Conservation (phyloP, 2,329 filamentous ascomycete species). For the Alternaria angustiovoidea region DNA sequence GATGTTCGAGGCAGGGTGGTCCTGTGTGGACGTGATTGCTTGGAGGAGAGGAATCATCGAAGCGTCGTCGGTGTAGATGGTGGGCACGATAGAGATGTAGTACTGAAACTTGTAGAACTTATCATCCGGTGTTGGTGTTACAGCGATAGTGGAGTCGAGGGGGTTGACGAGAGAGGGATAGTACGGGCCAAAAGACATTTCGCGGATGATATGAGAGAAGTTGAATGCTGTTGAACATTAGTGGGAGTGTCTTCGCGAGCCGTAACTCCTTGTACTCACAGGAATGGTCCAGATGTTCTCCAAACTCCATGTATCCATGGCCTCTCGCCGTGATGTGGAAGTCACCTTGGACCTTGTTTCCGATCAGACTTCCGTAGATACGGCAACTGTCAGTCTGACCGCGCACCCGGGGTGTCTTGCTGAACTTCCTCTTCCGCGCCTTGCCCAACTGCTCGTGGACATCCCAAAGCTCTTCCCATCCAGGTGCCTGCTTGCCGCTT, state of each 20-base stretch:
- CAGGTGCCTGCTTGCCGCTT: conserved; percentile 38
- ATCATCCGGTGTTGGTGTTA: conserved; percentile 73
- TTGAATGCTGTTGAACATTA: conserved; percentile 76
- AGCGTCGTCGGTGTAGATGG: conserved; percentile 74
- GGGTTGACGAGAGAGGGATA: conserved; percentile 94
- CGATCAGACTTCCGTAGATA: conserved; percentile 85
- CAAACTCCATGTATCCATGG: conserved; percentile 89
- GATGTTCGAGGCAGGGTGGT: conserved; percentile 46
- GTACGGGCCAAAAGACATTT: conserved; percentile 96
- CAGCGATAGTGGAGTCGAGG: conserved; percentile 90
- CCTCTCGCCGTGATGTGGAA: conserved; percentile 97
- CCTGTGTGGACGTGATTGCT: conserved; percentile 44
- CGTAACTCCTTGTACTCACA: conserved; percentile 61
- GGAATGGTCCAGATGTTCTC: conserved; percentile 80
- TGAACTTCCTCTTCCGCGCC: conserved; percentile 70
- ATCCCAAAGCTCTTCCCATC: conserved; percentile 75
- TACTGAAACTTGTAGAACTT: conserved; percentile 99
- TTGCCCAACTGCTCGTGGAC: conserved; percentile 88
- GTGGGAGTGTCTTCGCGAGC: not conserved
- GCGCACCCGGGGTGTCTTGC: conserved; percentile 75
- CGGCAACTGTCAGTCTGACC: conserved; percentile 77
- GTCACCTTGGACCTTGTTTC: conserved; percentile 97
- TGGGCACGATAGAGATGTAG: conserved; percentile 94
- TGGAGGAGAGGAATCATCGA: conserved; percentile 58
- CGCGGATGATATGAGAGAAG: conserved; percentile 95